Conservation (phyloP, 2,329 filamentous ascomycete genomes). For the Thielaviopsis populi region DNA sequence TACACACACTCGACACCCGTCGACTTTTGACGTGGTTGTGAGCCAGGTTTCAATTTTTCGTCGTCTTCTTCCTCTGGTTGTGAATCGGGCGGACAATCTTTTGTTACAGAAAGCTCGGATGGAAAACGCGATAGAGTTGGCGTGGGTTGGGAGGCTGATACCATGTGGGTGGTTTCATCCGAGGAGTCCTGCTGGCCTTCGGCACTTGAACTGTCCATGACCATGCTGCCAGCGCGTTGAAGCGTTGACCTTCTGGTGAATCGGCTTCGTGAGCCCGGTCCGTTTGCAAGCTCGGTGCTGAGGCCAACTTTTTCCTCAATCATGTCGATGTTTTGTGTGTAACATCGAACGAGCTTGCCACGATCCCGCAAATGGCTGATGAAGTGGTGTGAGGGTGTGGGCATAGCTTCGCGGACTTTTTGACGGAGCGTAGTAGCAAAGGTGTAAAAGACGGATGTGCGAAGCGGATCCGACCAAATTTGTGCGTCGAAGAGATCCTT, state of each 20-base stretch:
- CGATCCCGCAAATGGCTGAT: conserved; percentile 51
- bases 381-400: conserved; percentile 53
- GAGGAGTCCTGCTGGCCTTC: conserved; percentile 3
- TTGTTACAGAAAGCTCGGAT: conserved; percentile 4
- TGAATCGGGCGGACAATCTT: not conserved
- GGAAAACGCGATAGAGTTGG: conserved; percentile 8
- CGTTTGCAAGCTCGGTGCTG: conserved; percentile 44
- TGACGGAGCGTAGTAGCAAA: conserved; percentile 54
- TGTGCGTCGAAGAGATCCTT: conserved; percentile 56
- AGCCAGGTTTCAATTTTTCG: not conserved
- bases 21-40: conserved; percentile 17
- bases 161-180: not conserved
- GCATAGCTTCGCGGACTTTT: conserved; percentile 46
- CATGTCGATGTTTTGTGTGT: conserved; percentile 63
- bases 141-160: conserved; percentile 6
- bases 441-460: conserved; percentile 56
- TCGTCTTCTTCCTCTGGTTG: conserved; percentile 9
- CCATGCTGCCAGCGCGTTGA: conserved; percentile 14
- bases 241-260: conserved; percentile 34
- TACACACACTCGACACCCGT: conserved; percentile 50
- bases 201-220: conserved; percentile 3
- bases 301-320: conserved; percentile 57
- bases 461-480: conserved; percentile 52
- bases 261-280: conserved; percentile 45
- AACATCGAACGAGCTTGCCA: conserved; percentile 54